Conservation (phyloP, 495 filamentous ascomycete genomes). For the Hypoxylon perforatum region DNA sequence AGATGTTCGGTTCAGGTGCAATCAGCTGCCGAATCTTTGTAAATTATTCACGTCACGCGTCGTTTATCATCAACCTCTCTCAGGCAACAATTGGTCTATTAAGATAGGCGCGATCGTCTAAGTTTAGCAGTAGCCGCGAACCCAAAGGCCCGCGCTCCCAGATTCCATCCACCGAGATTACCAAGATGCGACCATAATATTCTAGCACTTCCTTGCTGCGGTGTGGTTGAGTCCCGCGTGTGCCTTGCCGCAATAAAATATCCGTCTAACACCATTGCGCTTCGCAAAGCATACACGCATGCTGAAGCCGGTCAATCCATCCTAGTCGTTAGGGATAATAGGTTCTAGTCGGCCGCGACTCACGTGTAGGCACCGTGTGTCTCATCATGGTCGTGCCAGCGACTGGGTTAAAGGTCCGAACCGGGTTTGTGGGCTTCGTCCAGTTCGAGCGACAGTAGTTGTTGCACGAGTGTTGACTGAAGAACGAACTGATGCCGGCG, state of each 20-base stretch:
- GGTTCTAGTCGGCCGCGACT: constrained; percentile 13
- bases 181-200: too few relatives aligned
- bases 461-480: constrained; percentile 46
- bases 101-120: too few relatives aligned
- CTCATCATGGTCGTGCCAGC: constrained; percentile 19
- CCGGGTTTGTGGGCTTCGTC: constrained; percentile 12
- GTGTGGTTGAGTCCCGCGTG: background rate
- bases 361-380: constrained; percentile 15
- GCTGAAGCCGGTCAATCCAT: background rate
- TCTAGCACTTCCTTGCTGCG: too few relatives aligned
- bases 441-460: constrained; percentile 28
- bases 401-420: constrained; percentile 12
- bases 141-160: too few relatives aligned
- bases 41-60: too few relatives aligned
- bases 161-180: too few relatives aligned
- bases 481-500: constrained; percentile 50
- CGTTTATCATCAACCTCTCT: too few relatives aligned
- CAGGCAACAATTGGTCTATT: too few relatives aligned
- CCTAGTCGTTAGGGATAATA: constrained; percentile 2
- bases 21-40: too few relatives aligned
- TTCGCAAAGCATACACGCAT: background rate
- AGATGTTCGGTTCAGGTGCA: too few relatives aligned
- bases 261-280: background rate
- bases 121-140: too few relatives aligned
- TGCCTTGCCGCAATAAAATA: background rate